Conservation (phyloP, 2,329 filamentous ascomycete genomes). For the Hypoxylon sp. region DNA sequence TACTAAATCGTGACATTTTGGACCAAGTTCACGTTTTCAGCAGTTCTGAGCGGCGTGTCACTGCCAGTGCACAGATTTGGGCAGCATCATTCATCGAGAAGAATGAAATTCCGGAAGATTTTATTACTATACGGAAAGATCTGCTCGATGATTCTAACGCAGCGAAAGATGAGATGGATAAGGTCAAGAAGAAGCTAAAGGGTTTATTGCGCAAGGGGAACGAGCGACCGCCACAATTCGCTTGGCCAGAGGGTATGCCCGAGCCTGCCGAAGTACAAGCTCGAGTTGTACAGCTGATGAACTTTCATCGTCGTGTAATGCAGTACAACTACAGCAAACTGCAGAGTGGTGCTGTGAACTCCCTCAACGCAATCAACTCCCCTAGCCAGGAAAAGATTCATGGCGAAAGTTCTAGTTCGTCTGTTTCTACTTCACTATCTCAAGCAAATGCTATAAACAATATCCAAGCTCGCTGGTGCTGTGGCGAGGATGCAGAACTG, state of each 20-base stretch:
- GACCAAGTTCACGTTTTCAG: conserved; percentile 96
- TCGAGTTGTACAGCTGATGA: conserved; percentile 95
- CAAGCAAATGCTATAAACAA: conserved; percentile 74
- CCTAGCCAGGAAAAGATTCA: conserved; percentile 63
- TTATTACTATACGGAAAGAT: conserved; percentile 93
- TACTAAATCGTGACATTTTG: conserved; percentile 92
- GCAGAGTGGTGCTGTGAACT: conserved; percentile 75
- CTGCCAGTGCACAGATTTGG: conserved; percentile 97
- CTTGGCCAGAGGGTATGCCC: conserved; percentile 96
- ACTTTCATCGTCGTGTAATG: conserved; percentile 96
- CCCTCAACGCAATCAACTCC: conserved; percentile 70
- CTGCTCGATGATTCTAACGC: conserved; percentile 97
- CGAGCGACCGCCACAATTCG: conserved; percentile 93
- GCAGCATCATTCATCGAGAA: conserved; percentile 88
- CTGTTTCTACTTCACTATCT: conserved; percentile 66
- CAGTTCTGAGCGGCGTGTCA: conserved; percentile 94
- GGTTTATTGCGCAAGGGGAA: conserved; percentile 91
- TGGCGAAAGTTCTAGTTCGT: conserved; percentile 59
- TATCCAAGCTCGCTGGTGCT: conserved; percentile 95
- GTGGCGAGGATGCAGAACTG: conserved; percentile 92
- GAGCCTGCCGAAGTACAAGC: conserved; percentile 94
- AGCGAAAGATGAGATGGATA: conserved; percentile 99
- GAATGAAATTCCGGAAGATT: conserved; percentile 86
- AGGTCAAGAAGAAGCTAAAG: conserved; percentile 99
- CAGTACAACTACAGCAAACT: conserved; percentile 91